These are phyloP conservation scores for Austroboletus eburneus DNA, from an alignment of 768 basidiomycete species.

Conservation along the genomic window DNA sequence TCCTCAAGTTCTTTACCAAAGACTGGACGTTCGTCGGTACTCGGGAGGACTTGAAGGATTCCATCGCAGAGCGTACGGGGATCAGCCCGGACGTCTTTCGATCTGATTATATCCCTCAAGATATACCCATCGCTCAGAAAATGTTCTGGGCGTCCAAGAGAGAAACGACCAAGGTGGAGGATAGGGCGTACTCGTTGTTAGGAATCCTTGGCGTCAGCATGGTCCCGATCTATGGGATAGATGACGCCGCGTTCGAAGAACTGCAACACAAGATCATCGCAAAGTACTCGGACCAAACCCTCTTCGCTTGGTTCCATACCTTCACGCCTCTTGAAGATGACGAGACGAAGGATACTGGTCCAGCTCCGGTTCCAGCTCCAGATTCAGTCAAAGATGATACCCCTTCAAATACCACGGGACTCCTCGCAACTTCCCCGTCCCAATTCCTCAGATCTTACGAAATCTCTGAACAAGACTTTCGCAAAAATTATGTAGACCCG, in stretches of 20 bases:
- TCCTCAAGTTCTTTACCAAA: slow-evolving; percentile 24
- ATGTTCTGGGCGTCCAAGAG: slow-evolving; percentile 28
- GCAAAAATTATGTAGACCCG: slow-evolving; percentile 14
- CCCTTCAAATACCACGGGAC: slow-evolving; percentile 12
- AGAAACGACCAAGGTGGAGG: slow-evolving; percentile 23
- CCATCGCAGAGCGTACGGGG: slow-evolving; percentile 14
- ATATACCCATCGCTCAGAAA: slow-evolving; percentile 19
- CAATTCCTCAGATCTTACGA: slow-evolving; percentile 19
- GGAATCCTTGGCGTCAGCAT: slow-evolving; percentile 23
- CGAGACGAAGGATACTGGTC: slow-evolving; percentile 6
- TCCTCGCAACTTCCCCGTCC: slow-evolving; percentile 23
- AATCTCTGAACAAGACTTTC: slow-evolving; percentile 18
- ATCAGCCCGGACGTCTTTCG: slow-evolving; percentile 16
- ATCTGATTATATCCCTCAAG: slow-evolving; percentile 3
- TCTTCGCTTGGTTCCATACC: slow-evolving; percentile 25
- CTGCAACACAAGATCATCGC: slow-evolving; percentile 23
- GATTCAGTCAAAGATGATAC: not conserved
- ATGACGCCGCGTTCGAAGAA: slow-evolving; percentile 19
- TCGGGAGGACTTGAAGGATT: slow-evolving; percentile 9
- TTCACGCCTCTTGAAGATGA: slow-evolving; percentile 6
- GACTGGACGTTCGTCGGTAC: slow-evolving; percentile 22
- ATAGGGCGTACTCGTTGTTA: slow-evolving; percentile 29
- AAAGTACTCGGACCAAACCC: slow-evolving; percentile 20
- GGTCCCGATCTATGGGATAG: slow-evolving; percentile 24
- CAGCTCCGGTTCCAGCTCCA: not conserved